Evolutionary conservation across 2,329 filamentous ascomycete genomes (phyloP).

Genomic region (Paraphoma chrysanthemicola): DNA sequence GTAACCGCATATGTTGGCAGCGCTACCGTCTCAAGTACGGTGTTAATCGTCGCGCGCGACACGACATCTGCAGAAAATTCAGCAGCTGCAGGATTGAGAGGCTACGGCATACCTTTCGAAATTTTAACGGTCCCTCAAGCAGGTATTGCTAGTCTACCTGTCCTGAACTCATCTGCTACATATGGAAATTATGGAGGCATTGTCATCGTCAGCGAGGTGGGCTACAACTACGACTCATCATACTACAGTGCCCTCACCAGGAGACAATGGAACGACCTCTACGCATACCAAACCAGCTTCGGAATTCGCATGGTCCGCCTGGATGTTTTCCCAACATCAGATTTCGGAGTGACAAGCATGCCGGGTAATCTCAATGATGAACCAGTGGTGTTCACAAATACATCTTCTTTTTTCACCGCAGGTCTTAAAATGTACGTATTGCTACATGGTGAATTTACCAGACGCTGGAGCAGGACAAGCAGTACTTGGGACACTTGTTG

Average conservation of each 20-base stretch:
- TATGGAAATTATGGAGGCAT: slow-evolving; percentile 67
- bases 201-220: slow-evolving; percentile 61
- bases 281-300: slow-evolving; percentile 64
- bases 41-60: slow-evolving; percentile 65
- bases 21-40: slow-evolving; percentile 51
- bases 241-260: slow-evolving; percentile 63
- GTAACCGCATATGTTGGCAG: slow-evolving; percentile 29
- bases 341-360: slow-evolving; percentile 53
- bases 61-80: slow-evolving; percentile 56
- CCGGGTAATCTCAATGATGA: slow-evolving; percentile 43
- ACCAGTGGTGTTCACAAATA: slow-evolving; percentile 61
- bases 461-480: too few species aligned
- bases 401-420: slow-evolving; percentile 61
- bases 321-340: slow-evolving; percentile 62
- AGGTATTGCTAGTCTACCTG: slow-evolving; percentile 58
- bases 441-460: too few species aligned
- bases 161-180: slow-evolving; percentile 56
- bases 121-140: slow-evolving; percentile 61
- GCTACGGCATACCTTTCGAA: slow-evolving; percentile 67
- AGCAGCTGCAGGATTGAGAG: slow-evolving; percentile 63
- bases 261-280: slow-evolving; percentile 63
- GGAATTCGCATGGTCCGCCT: slow-evolving; percentile 67
- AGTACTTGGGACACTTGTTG: too few species aligned
- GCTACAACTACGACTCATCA: slow-evolving; percentile 59
- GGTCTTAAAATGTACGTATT: slow-evolving; percentile 56